Evolutionary conservation across 176 grass and related monocot species (phyloP).

Genomic region (Oropetium thomaeum): DNA sequence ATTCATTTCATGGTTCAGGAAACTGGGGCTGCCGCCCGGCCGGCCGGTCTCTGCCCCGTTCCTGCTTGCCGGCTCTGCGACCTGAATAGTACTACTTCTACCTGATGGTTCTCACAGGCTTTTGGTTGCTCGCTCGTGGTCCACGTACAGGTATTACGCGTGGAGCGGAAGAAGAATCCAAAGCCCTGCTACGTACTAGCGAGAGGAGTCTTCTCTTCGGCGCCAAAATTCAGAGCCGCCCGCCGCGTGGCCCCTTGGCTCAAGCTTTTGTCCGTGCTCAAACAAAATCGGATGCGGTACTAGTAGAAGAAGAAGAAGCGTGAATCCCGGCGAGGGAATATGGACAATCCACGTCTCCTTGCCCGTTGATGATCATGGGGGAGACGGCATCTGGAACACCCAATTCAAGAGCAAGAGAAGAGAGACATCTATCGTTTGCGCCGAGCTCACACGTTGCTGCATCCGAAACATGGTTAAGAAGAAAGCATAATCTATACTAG

Average conservation of each 20-base stretch:
- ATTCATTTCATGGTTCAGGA: background rate
- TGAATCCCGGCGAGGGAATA: background rate
- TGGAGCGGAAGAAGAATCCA: constrained; percentile 24
- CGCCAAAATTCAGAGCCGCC: background rate
- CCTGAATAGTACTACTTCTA: too few relatives aligned
- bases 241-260: too few relatives aligned
- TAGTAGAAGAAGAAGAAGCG: too few relatives aligned
- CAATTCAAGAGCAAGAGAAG: background rate
- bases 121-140: background rate
- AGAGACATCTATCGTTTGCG: too few relatives aligned
- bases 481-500: too few relatives aligned
- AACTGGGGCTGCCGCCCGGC: background rate
- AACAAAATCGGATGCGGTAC: too few relatives aligned
- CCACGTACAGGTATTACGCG: background rate
- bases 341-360: background rate
- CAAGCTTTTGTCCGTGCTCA: background rate
- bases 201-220: too few relatives aligned
- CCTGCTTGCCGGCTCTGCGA: background rate
- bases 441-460: background rate
- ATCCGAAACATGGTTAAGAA: background rate
- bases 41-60: background rate
- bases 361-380: background rate
- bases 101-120: background rate
- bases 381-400: background rate
- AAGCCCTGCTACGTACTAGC: background rate